Evolutionary conservation across 2,329 filamentous ascomycete species (phyloP).

Genomic region (Dryadomyces quercivorus): DNA sequence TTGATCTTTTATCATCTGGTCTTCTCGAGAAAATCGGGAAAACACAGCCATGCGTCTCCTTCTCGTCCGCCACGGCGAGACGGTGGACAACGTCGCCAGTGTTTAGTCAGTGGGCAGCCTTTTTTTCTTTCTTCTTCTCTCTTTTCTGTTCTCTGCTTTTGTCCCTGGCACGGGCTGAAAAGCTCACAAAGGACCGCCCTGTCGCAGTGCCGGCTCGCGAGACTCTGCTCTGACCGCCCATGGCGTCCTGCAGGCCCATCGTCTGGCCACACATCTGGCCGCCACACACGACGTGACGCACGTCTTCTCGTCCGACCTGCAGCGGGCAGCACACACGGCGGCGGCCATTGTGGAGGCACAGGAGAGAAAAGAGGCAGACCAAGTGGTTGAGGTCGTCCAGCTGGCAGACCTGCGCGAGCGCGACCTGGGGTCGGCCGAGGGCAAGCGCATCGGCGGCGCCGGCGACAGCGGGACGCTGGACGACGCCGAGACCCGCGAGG

Average conservation of each 20-base stretch:
- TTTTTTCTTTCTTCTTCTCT: conserved; percentile 5
- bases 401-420: conserved; percentile 52
- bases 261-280: conserved; percentile 53
- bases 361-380: not conserved
- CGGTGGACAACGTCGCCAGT: conserved; percentile 75
- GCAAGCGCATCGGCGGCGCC: conserved; percentile 37
- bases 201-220: conserved; percentile 56
- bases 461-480: conserved; percentile 7
- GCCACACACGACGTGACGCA: conserved; percentile 13
- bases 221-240: conserved; percentile 75
- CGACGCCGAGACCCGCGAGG: conserved; percentile 55
- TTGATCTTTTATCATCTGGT: not conserved
- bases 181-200: conserved; percentile 10
- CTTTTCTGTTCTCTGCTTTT: not conserved
- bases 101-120: conserved; percentile 45
- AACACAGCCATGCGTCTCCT: conserved; percentile 44
- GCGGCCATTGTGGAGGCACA: conserved; percentile 45
- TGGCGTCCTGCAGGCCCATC: conserved; percentile 65
- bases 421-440: conserved; percentile 62
- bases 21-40: not conserved
- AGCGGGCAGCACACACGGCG: conserved; percentile 62
- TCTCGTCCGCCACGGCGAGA: conserved; percentile 79
- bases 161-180: not conserved
- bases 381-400: conserved; percentile 21
- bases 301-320: conserved; percentile 61